phyloP scores from a whole-genome alignment of 768 basidiomycete species.

The Phaeotremella fagi region DNA sequence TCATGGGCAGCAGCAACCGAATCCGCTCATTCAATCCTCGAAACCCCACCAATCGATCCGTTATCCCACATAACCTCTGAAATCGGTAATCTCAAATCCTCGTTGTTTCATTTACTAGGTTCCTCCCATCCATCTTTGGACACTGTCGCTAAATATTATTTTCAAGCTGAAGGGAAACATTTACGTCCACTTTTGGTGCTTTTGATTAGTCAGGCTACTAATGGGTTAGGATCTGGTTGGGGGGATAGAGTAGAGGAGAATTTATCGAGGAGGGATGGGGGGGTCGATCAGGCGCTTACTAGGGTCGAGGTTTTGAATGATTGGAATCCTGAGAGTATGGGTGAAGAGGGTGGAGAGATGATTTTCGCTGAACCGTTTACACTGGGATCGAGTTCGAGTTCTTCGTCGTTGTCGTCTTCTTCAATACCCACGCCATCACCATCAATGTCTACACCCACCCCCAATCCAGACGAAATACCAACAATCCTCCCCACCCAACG shows the following conservation, averaged over 20 bases:
- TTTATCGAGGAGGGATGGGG: constrained; percentile 45
- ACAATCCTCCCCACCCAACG: constrained; percentile 77
- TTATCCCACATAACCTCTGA: constrained; percentile 59
- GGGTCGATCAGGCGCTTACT: constrained; percentile 74
- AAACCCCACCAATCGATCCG: constrained; percentile 31
- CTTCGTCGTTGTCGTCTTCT: constrained; percentile 5
- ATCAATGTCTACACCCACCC: constrained; percentile 8
- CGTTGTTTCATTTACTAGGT: constrained; percentile 72
- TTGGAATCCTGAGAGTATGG: constrained; percentile 62
- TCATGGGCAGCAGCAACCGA: constrained; percentile 44
- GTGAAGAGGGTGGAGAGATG: constrained; percentile 28
- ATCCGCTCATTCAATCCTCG: constrained; percentile 39
- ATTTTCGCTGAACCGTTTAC: constrained; percentile 40
- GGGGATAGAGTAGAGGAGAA: constrained; percentile 49
- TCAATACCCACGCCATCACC: constrained; percentile 31
- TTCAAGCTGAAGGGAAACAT: constrained; percentile 72
- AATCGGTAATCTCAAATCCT: constrained; percentile 64
- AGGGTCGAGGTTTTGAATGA: constrained; percentile 79
- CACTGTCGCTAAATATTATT: constrained; percentile 87
- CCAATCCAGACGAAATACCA: constrained; percentile 22
- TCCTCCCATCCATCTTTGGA: constrained; percentile 82
- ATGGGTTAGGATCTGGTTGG: constrained; percentile 67
- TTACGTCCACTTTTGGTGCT: constrained; percentile 83
- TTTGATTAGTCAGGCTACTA: constrained; percentile 85
- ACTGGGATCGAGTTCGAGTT: constrained; percentile 9